A percentile compares a stretch with the other conserved stretches of the same genome.
Evolutionary conservation across 768 basidiomycete species (phyloP).

Genomic region (Agaricus sinodeliciosus): DNA sequence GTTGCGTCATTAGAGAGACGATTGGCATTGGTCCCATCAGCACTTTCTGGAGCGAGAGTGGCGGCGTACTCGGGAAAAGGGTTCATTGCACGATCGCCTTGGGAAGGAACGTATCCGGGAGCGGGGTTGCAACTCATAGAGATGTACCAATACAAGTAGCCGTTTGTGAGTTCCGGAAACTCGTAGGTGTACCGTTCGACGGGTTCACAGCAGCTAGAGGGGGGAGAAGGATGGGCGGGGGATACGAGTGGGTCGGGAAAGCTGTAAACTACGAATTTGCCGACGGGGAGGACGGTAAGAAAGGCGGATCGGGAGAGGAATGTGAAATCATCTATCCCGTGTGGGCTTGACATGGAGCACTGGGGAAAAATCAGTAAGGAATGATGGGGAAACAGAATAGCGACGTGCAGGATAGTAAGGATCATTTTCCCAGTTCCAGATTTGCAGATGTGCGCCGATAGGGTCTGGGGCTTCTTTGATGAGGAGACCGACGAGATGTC

Average conservation of each 20-base stretch:
- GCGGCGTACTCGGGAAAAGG: not conserved
- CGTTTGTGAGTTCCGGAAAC: constrained; percentile 37
- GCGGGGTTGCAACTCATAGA: constrained; percentile 47
- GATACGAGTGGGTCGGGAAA: constrained; percentile 31
- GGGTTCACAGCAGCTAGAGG: constrained; percentile 20
- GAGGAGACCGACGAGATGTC: constrained; percentile 40
- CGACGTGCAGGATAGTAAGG: constrained; percentile 34
- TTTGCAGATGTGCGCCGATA: constrained; percentile 37
- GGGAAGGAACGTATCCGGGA: constrained; percentile 32
- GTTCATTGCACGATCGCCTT: constrained; percentile 16
- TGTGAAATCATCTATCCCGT: constrained; percentile 48
- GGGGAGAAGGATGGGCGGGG: not conserved
- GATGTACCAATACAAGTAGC: constrained; percentile 47
- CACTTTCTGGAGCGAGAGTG: constrained; percentile 35
- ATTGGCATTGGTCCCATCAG: constrained; percentile 39
- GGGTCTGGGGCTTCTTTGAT: constrained; percentile 39
- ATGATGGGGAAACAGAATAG: not conserved
- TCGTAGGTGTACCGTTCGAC: constrained; percentile 29
- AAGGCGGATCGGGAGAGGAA: constrained; percentile 40
- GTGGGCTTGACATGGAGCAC: constrained; percentile 33
- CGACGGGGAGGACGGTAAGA: constrained; percentile 39
- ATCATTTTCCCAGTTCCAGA: constrained; percentile 43
- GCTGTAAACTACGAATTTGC: constrained; percentile 41
- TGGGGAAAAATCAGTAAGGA: constrained; percentile 10
- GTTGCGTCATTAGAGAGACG: constrained; percentile 20